phyloP scores from a whole-genome alignment of 2,329 filamentous ascomycete species.

The Eurotiales sp. region DNA sequence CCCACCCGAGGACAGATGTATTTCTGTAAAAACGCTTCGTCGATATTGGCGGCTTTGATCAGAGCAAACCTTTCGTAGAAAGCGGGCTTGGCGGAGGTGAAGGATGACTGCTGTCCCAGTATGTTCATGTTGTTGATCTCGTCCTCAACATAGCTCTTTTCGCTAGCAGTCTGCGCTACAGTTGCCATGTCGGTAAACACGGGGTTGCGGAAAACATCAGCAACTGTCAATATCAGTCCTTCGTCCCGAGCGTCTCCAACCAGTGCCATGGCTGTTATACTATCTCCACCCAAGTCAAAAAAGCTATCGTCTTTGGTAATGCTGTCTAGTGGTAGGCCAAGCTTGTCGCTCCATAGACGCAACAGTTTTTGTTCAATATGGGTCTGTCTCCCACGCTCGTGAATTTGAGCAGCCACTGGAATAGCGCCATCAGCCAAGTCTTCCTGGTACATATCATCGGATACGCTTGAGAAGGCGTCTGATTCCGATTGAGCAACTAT shows the following conservation, averaged over 20 bases:
- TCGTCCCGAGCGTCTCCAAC: slow-evolving; percentile 38
- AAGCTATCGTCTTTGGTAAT: slow-evolving; percentile 39
- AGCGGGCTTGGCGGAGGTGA: slow-evolving; percentile 9
- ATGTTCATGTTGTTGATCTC: slow-evolving; percentile 20
- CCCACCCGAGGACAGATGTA: slow-evolving; percentile 51
- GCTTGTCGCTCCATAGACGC: slow-evolving; percentile 36
- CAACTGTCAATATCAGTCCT: slow-evolving; percentile 39
- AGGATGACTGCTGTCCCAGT: slow-evolving; percentile 14
- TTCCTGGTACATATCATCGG: slow-evolving; percentile 12
- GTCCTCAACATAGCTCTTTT: slow-evolving; percentile 17
- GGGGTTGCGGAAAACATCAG: slow-evolving; percentile 42
- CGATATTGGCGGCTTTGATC: slow-evolving; percentile 16
- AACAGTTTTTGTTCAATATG: slow-evolving; percentile 34
- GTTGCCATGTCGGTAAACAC: slow-evolving; percentile 38
- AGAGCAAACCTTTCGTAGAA: slow-evolving; percentile 15
- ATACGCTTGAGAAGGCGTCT: slow-evolving; percentile 13
- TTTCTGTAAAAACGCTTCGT: slow-evolving; percentile 42
- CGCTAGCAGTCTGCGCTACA: slow-evolving; percentile 24
- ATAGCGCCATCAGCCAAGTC: slow-evolving; percentile 10
- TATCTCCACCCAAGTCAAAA: slow-evolving; percentile 40
- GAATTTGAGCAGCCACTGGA: slow-evolving; percentile 30
- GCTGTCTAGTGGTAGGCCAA: slow-evolving; percentile 30
- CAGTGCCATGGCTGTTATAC: slow-evolving; percentile 41
- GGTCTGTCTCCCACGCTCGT: slow-evolving; percentile 24
- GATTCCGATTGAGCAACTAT: slow-evolving; percentile 3